phyloP scores from a whole-genome alignment of 1,284 basidiomycete genomes.

The Flammula alnicola region DNA sequence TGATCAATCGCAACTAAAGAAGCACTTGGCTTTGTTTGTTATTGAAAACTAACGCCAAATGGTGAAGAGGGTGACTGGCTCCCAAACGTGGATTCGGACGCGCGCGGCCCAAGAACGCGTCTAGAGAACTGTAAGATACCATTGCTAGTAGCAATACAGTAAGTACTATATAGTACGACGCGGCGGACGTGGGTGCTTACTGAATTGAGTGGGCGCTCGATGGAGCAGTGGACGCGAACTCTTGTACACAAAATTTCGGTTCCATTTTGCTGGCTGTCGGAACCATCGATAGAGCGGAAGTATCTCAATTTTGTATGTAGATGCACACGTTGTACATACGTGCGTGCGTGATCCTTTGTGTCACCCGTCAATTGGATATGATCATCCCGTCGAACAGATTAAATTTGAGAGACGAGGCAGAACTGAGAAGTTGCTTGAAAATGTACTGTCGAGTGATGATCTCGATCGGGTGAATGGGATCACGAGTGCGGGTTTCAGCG shows the following conservation, averaged over 20 bases:
- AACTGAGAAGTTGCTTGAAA: too few relatives aligned
- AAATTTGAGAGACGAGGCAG: neutral
- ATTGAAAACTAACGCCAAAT: neutral
- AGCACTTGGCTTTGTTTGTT: neutral
- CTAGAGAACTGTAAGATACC: neutral
- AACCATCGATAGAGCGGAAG: constrained; percentile 21
- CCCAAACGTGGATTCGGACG: neutral
- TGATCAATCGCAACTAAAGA: constrained; percentile 8
- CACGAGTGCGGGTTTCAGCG: constrained; percentile 1
- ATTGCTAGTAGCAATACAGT: neutral
- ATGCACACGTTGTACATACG: neutral
- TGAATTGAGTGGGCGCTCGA: constrained; percentile 10
- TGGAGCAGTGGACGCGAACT: neutral
- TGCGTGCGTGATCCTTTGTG: constrained; percentile 5
- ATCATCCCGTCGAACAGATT: neutral
- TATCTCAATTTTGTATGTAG: constrained; percentile 5
- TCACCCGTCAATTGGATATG: constrained; percentile 2
- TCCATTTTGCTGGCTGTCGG: constrained; percentile 17
- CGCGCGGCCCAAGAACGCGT: neutral
- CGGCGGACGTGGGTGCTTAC: constrained; percentile 4
- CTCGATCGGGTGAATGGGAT: neutral
- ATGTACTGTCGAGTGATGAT: neutral
- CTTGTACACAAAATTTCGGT: neutral
- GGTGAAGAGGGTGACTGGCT: constrained; percentile 1
- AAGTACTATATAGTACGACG: constrained; percentile 7